Base-by-base conservation (phyloP, 805 yeast species). In the Pichia thaimueangensis region DNA sequence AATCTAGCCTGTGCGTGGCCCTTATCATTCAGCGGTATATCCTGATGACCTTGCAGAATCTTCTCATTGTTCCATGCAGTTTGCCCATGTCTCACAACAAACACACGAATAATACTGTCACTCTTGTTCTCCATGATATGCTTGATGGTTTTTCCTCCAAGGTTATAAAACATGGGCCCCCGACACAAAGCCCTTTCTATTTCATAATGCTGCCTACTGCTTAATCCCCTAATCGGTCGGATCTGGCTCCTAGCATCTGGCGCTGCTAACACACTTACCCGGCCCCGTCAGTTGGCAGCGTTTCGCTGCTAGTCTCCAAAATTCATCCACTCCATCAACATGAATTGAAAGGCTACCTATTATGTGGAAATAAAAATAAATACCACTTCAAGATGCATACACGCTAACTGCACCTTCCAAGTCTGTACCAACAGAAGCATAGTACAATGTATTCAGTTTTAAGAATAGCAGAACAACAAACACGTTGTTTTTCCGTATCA, bases 71-170 rank as follows among this genome's bases (percentile, higher is more conserved):
- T 86, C 60, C 81, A 80, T 43, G 79, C 79, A 0, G 96, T 86
- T 58, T 83, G 93, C 1, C 95, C 96, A 53, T 86, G 96, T 54
- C 96, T 74, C 5, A 86, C 75, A 5, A 86, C 59, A 49, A 82
- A 80, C 3, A 84, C 43, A 10, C 68, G 49, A 7, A 60, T 45
- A 6, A 39, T 48, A 6, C 30, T 17, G 3, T 22, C 19, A 35
- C 55, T 50, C 4, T 4, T 10, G 13, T 36, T 36, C 39, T 36
- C 39, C 32, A 28, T 27, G 6, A 4, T 35, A n/a, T 36, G 20
- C 6, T 36, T 17, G 3, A 29, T 21, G 6, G 17, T 17, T 12
- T 7, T 36, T 15, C 28, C 28, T 21, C 15, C 13, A 21, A 22
- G 11, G n/a, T n/a, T n/a, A n/a, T n/a, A n/a, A n/a, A n/a, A n/a